Conservation (phyloP, 768 basidiomycete species). For the Daedaleopsis nitida region DNA sequence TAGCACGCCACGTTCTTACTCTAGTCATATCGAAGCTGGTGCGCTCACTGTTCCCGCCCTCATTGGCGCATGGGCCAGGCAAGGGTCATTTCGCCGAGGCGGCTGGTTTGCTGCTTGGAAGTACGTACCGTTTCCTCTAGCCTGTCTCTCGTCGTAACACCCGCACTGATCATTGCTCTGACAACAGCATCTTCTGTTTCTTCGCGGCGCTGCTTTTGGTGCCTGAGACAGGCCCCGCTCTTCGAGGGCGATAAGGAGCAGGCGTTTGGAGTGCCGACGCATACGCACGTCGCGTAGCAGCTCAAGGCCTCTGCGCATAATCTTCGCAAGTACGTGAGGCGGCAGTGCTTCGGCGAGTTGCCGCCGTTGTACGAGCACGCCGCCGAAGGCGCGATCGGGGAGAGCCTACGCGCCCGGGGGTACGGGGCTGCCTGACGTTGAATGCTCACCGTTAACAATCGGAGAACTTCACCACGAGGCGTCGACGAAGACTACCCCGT, state of each 20-base stretch:
- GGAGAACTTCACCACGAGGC: too few species aligned
- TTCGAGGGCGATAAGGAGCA: conserved; percentile 62
- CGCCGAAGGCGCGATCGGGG: conserved; percentile 38
- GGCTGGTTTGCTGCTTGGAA: conserved; percentile 67
- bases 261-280: conserved; percentile 49
- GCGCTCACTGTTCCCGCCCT: conserved; percentile 71
- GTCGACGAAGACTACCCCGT: too few species aligned
- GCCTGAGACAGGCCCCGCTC: conserved; percentile 68
- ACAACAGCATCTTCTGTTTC: conserved; percentile 67
- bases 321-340: conserved; percentile 52
- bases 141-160: conserved; percentile 36
- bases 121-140: neutral
- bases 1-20: too few species aligned
- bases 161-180: conserved; percentile 47
- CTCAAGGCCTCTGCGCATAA: conserved; percentile 50
- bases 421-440: conserved; percentile 12
- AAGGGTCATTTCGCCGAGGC: conserved; percentile 73
- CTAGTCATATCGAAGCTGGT: too few species aligned
- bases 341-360: conserved; percentile 41
- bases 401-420: conserved; percentile 35
- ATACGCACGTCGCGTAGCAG: conserved; percentile 57
- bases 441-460: neutral
- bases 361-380: conserved; percentile 48
- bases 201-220: conserved; percentile 61
- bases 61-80: conserved; percentile 57